These are phyloP conservation scores for Ogataea ramenticola DNA, from an alignment of 805 yeast species.

Conservation along the genomic window DNA sequence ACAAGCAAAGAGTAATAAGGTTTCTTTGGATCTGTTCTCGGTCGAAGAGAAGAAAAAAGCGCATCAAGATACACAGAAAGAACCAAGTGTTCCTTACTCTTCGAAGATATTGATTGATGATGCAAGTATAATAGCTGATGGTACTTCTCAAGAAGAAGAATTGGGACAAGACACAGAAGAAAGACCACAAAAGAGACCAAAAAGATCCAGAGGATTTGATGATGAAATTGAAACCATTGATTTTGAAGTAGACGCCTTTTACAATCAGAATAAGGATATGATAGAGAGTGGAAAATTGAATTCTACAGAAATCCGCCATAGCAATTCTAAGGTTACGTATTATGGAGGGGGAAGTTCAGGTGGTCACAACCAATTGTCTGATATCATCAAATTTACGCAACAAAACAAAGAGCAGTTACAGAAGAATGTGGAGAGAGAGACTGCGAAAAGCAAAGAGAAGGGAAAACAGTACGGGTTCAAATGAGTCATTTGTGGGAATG, in stretches of 20 bases:
- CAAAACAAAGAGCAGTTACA: constrained; percentile 18
- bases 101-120: background rate
- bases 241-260: constrained; percentile 31
- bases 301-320: constrained; percentile 10
- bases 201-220: too few species aligned
- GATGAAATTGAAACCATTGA: constrained; percentile 24
- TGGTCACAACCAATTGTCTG: constrained; percentile 26
- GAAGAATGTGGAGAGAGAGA: constrained; percentile 13
- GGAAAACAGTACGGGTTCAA: constrained; percentile 14
- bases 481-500: too few species aligned
- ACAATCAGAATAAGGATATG: constrained; percentile 23
- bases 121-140: background rate
- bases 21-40: background rate
- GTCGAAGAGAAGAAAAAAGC: background rate
- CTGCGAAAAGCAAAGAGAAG: constrained; percentile 8
- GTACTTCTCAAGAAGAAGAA: background rate
- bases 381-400: constrained; percentile 23
- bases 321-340: constrained; percentile 16
- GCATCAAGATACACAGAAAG: too few species aligned
- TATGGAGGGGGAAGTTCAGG: constrained; percentile 13
- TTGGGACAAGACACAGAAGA: too few species aligned
- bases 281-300: constrained; percentile 27
- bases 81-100: too few species aligned
- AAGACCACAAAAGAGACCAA: too few species aligned
- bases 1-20: too few species aligned